Base-by-base conservation (phyloP, 2,329 filamentous ascomycete species). In the Clonostachys sp. region DNA sequence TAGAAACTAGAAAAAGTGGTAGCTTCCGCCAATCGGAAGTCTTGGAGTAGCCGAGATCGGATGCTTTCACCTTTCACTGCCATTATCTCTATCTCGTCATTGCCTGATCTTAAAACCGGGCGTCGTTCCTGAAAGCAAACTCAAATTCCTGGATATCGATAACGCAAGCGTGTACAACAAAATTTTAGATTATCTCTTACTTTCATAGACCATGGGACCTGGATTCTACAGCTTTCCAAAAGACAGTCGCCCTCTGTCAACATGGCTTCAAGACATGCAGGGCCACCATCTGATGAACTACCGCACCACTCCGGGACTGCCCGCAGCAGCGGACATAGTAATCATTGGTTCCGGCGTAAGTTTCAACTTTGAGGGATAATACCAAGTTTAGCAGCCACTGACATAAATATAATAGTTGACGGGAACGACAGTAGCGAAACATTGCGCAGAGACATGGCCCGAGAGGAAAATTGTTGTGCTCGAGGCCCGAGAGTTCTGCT, bases 401-500 rank as follows among this genome's bases (percentile, higher is more conserved):
- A 12, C 7, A 14, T 18, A 5, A 24, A 5, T 14, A 7, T 13
- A 24, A 18, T 24, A 52, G 50, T 43, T 52, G 36, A 48, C 48
- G 4, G 50, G 48, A 6, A 50, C 50, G 8, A 40, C 50, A 6
- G 41, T 50, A 13, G 45, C 50, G 7, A 50, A 50, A 16, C 48
- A 50, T 20, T 50, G 34, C 35, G 44, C 45, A 4, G 45, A 52
- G 12, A 44, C 44, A 4, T 52, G 50, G 48, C 48, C 50, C 5
- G 44, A 45, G n/a, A 50, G 43, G 16, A 46, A 30, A 2, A 14
- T 50, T 3, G 35, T 52, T 7, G 48, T 52, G 42, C 45, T 52
- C 10, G 50, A 52, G 12, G 50, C 50, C 14, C 50, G 50, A 2
- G 35, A 48, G 13, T 50, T 52, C 35, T 52, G 50, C 44, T 52